Evolutionary conservation across 2,329 filamentous ascomycete species (phyloP).

Genomic region (Exserohilum rostratum): DNA sequence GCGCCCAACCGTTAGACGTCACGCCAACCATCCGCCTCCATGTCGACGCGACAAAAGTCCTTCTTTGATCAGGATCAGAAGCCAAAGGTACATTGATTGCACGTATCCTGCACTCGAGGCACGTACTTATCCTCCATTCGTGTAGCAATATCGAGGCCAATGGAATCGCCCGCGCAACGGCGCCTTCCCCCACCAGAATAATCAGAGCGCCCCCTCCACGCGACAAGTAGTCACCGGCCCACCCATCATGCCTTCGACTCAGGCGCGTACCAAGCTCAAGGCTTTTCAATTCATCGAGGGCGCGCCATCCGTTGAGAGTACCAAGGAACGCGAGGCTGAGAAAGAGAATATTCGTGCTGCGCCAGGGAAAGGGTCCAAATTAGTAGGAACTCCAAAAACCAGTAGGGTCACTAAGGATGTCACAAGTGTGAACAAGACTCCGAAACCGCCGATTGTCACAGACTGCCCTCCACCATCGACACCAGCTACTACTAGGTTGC

Average conservation of each 20-base stretch:
- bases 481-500: slow-evolving; percentile 63
- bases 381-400: slow-evolving; percentile 29
- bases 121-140: slow-evolving; percentile 11
- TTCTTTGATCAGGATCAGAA: slow-evolving; percentile 58
- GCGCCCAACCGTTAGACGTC: slow-evolving; percentile 14
- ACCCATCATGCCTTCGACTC: slow-evolving; percentile 57
- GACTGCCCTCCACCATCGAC: slow-evolving; percentile 59
- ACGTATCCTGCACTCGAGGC: neutral
- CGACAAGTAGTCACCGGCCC: slow-evolving; percentile 44
- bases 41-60: slow-evolving; percentile 57
- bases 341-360: slow-evolving; percentile 51
- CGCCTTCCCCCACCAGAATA: slow-evolving; percentile 34
- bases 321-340: slow-evolving; percentile 43
- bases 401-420: slow-evolving; percentile 20
- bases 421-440: slow-evolving; percentile 31
- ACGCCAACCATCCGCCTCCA: slow-evolving; percentile 31
- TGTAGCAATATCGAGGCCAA: slow-evolving; percentile 41
- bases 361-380: slow-evolving; percentile 10
- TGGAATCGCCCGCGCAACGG: slow-evolving; percentile 44
- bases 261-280: slow-evolving; percentile 62
- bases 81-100: slow-evolving; percentile 43
- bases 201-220: slow-evolving; percentile 33
- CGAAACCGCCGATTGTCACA: slow-evolving; percentile 33
- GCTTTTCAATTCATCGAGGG: slow-evolving; percentile 59
- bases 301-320: slow-evolving; percentile 28